These are phyloP conservation scores for Liquidambar formosana DNA, from an alignment of 164 flowering plant species.

Conservation along the genomic window DNA sequence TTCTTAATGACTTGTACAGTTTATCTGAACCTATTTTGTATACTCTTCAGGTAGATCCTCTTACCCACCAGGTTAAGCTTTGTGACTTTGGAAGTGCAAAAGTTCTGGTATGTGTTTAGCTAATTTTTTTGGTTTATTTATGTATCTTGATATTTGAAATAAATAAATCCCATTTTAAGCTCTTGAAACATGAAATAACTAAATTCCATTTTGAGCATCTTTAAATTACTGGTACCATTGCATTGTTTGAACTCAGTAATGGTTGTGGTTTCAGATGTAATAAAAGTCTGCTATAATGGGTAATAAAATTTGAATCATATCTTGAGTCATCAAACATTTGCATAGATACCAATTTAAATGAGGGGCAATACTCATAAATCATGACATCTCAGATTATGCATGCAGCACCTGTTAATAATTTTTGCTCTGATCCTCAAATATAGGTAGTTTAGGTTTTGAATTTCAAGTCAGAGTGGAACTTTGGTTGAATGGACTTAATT, in stretches of 20 bases:
- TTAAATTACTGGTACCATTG: not conserved
- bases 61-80: constrained; percentile 88
- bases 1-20: constrained; percentile 1
- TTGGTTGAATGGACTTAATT: too few relatives aligned
- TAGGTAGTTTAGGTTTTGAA: too few relatives aligned
- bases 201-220: not conserved
- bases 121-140: not conserved
- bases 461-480: too few relatives aligned
- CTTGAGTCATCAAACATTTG: not conserved
- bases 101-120: constrained; percentile 39
- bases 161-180: too few relatives aligned
- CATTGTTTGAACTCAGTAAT: not conserved
- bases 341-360: not conserved
- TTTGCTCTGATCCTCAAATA: too few relatives aligned
- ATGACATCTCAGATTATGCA: too few relatives aligned
- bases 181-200: too few relatives aligned
- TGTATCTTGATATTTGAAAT: not conserved
- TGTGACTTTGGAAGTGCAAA: constrained; percentile 99
- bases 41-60: constrained; percentile 75
- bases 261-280: not conserved
- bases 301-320: not conserved
- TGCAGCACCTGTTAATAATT: too few relatives aligned
- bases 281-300: not conserved
- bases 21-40: not conserved
- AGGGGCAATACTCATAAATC: too few relatives aligned